Percentiles rank a stretch among this genome's conserved stretches.
phyloP scores from a whole-genome alignment of 2,329 filamentous ascomycete species.

The Talaromyces sp. region DNA sequence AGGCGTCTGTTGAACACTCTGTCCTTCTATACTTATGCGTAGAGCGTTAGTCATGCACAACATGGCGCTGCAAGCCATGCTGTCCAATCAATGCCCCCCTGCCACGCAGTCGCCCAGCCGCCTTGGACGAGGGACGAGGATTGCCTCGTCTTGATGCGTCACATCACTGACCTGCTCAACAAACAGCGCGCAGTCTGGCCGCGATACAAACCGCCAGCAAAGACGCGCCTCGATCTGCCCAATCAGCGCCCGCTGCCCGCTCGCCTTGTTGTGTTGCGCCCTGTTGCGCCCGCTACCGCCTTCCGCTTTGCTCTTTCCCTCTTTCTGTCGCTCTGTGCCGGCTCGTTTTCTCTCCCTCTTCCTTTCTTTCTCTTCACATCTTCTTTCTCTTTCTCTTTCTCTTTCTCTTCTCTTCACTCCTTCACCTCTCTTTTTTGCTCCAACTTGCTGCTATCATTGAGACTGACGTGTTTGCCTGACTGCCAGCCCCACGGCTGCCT shows the following conservation, averaged over 20 bases:
- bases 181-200: background rate
- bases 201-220: background rate
- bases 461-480: background rate
- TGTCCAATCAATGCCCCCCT: background rate
- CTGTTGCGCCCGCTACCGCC: background rate
- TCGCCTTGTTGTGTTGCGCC: background rate
- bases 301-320: background rate
- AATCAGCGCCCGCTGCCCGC: background rate
- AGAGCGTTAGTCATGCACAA: background rate
- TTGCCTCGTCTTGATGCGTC: background rate
- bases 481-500: background rate
- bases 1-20: background rate
- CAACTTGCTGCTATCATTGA: background rate
- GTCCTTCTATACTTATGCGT: background rate
- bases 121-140: background rate
- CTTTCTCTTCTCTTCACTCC: slow-evolving; percentile 4
- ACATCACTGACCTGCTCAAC: background rate
- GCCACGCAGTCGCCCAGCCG: background rate
- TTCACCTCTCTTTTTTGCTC: slow-evolving; percentile 10
- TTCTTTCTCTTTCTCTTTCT: background rate
- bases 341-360: background rate
- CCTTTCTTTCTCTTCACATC: background rate
- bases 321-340: background rate
- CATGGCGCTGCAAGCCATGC: background rate
- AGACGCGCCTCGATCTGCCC: background rate